phyloP scores from a whole-genome alignment of 345 rosid species.

The Zanthoxylum bungeanum region DNA sequence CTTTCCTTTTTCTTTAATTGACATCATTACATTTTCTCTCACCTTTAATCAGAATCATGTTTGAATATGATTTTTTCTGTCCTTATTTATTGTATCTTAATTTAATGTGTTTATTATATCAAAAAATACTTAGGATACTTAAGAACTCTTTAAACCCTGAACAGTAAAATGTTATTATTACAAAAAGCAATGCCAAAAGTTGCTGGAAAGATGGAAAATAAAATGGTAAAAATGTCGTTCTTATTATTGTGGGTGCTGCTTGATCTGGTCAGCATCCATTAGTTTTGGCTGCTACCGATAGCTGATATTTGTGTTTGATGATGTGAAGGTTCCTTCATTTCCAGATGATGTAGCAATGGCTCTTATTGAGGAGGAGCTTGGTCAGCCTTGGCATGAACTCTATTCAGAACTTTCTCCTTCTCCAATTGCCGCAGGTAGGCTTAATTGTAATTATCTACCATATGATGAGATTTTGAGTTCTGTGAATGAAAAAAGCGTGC shows the following conservation, averaged over 20 bases:
- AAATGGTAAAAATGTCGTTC: neutral
- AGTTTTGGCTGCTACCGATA: neutral
- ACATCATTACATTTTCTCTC: neutral
- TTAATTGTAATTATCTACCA: neutral
- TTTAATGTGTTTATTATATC: too few relatives aligned
- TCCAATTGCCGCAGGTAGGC: constrained; percentile 92
- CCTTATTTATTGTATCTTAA: neutral
- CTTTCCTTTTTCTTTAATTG: neutral
- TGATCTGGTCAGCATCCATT: neutral
- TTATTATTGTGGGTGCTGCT: neutral
- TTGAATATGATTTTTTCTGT: neutral
- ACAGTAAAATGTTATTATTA: neutral
- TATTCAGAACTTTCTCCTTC: constrained; percentile 94
- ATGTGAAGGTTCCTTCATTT: constrained; percentile 90
- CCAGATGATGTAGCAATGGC: constrained; percentile 99
- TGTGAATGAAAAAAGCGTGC: neutral
- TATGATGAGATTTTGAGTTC: constrained; percentile 4
- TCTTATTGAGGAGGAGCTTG: constrained; percentile 90
- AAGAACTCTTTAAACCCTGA: neutral
- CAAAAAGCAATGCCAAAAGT: neutral
- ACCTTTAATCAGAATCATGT: neutral
- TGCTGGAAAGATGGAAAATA: neutral
- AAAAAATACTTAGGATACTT: neutral
- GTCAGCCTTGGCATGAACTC: constrained; percentile 77
- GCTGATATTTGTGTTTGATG: constrained; percentile 31